Base-by-base conservation (phyloP, 345 rosid genomes). In the Cardiospermum halicacabum region DNA sequence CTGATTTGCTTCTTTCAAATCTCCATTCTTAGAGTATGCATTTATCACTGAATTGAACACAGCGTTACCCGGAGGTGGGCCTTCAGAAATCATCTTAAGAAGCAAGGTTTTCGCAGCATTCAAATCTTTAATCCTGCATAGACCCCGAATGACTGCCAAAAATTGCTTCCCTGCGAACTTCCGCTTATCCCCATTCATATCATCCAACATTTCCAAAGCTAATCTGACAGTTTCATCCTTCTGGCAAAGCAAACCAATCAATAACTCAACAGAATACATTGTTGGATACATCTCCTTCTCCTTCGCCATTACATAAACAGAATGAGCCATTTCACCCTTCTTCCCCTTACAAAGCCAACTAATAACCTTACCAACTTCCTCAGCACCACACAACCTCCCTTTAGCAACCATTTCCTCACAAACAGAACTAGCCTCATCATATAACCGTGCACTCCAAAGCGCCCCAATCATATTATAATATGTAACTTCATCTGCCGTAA, bases 41-140 rank as follows among this genome's bases (percentile, higher is more conserved):
- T 63, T 78, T n/a, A 83, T 74, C 4, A 90, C 53, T 60, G 67
- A 48, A 76, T 92, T 92, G 26, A 92, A 88, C 64, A 84, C 85
- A 0, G 89, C 92, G 70, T 82, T 88, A 53, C 97, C 96, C 24
- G 97, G 97, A 59, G 84, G 79, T 22, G 97, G 96, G 10, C 97
- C 94, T 25, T 78, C 78, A 15, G 73, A 75, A 37, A 90, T 76
- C 98, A 93, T 88, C 80, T 76, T 85, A 34, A 57, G 30, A 61
- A 93, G 81, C 72, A 90, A 74, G 51, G 62, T 45, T 53, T 75
- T 82, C 16, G 96, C 89, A 43, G 77, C 89, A 60, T 76, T 79
- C 25, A 84, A 73, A 50, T 88, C 82, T 57, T 78, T 79, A 65
- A 68, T 76, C 81, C 84, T 82, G 77, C 92, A 93, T 51, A 93